Evolutionary conservation across 495 filamentous ascomycete genomes (phyloP).

Genomic region (Sphaerosporella brunnea): DNA sequence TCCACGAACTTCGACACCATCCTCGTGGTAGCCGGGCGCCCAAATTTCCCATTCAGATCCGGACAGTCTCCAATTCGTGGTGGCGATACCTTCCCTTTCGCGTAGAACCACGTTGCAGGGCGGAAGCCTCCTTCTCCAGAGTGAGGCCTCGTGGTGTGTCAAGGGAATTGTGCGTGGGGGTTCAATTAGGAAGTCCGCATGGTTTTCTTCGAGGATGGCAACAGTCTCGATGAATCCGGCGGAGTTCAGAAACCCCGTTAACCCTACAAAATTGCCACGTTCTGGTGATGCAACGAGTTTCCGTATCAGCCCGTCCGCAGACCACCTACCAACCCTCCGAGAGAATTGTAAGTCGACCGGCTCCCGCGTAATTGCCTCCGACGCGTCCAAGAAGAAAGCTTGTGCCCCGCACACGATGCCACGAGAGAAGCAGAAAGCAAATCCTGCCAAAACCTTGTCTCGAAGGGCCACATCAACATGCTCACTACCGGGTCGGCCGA

Average conservation of each 20-base stretch:
- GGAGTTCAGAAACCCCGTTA: constrained; percentile 27
- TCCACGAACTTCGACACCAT: constrained; percentile 7
- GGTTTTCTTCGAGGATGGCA: constrained; percentile 25
- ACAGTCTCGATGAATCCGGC: constrained; percentile 27
- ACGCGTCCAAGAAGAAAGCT: constrained; percentile 18
- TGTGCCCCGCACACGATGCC: constrained; percentile 23
- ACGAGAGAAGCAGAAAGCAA: constrained; percentile 23
- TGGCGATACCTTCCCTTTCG: constrained; percentile 22
- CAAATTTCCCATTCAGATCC: constrained; percentile 27
- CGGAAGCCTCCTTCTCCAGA: constrained; percentile 22
- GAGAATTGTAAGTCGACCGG: constrained; percentile 8
- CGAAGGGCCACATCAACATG: constrained; percentile 2
- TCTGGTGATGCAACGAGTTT: constrained; percentile 17
- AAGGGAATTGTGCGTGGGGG: constrained; percentile 21
- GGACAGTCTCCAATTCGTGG: constrained; percentile 24
- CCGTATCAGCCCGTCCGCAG: constrained; percentile 18
- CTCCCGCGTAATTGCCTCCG: neutral
- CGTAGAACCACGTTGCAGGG: constrained; percentile 15
- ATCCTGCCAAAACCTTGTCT: constrained; percentile 17
- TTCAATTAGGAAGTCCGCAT: neutral
- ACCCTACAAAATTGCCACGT: constrained; percentile 22
- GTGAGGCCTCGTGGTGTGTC: constrained; percentile 23
- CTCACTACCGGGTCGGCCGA: constrained; percentile 20
- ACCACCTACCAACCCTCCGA: constrained; percentile 18
- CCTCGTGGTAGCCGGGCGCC: constrained; percentile 14